Conservation (phyloP, 768 basidiomycete genomes). For the Psilocybe azurescens region DNA sequence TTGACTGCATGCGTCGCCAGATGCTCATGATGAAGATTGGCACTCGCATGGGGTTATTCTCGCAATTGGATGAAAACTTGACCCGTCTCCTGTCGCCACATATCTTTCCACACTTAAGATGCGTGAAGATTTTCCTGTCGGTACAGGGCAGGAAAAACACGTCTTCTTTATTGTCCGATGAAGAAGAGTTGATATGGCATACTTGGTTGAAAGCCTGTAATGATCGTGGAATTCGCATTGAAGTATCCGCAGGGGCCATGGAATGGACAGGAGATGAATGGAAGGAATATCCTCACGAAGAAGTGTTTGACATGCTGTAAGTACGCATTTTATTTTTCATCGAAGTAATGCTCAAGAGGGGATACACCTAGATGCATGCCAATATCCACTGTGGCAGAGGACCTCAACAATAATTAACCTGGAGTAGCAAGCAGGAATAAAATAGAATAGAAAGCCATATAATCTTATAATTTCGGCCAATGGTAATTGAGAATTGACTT, state of each 20-base stretch:
- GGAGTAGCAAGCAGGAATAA: neutral
- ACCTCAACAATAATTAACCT: neutral
- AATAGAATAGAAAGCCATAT: neutral
- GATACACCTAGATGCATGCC: conserved; percentile 1
- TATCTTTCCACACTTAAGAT: conserved; percentile 16
- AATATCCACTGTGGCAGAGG: neutral
- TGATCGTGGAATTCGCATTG: conserved; percentile 15
- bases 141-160: neutral
- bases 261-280: conserved; percentile 22
- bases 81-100: conserved; percentile 8
- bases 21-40: neutral
- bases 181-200: conserved; percentile 9
- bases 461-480: neutral
- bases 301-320: conserved; percentile 17
- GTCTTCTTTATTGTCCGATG: neutral
- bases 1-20: neutral
- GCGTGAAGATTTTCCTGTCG: conserved; percentile 14
- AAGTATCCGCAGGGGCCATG: conserved; percentile 21
- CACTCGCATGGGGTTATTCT: neutral
- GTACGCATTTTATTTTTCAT: neutral
- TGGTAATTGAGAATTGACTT: neutral
- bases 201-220: conserved; percentile 15
- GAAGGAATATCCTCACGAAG: conserved; percentile 9
- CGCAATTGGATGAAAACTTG: conserved; percentile 14
- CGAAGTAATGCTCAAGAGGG: neutral